Evolutionary conservation across 768 basidiomycete genomes (phyloP), one percentile per base, ranked within the genome.

Genomic region (Leccinum truebloodii): DNA sequence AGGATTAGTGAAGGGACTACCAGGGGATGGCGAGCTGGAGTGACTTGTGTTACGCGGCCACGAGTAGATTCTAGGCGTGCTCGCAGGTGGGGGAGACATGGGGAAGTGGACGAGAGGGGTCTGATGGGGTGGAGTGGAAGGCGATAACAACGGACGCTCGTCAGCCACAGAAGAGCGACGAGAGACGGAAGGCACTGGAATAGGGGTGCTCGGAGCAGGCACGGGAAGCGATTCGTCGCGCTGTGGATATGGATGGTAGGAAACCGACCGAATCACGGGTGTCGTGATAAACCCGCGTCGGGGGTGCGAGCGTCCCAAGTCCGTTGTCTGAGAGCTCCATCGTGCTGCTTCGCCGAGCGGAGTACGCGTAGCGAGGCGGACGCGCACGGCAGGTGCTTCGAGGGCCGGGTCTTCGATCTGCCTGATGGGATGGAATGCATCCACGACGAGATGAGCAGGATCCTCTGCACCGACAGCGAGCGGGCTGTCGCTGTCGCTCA

Each of bases 1-100:
- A 49, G 81, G 80, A 67, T 87, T 88, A 54, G 83, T 81, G 55
- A 88, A 79, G 7, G 84, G 86, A 13, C 76, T 65, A n/a, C 79
- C 76, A 24, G 71, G 57, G 62, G 74, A 61, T 57, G 67, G 62
- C 67, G 72, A 58, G 71, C 72, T 10, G 75, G 83, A 50, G 76
- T 79, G 28, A 61, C 55, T 44, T 71, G 75, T 59, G 69, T 68
- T 56, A 69, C 66, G 57, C n/a, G 74, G 62, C 86, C 86, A 87
- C 1, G 80, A 75, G 68, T 86, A 86, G 32, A 86, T 74, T 44
- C 83, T 78, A 8, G 86, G 86, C 1, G 86, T 83, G 54, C 81
- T 80, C 6, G 82, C 72, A 1, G 83, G 83, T 6, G 84, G 76
- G 4, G 86, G 83, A 3, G 85, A 85, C 28, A 85, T 83, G n/a